Conservation (phyloP, 805 yeast genomes). For the Metschnikowia continentalis region DNA sequence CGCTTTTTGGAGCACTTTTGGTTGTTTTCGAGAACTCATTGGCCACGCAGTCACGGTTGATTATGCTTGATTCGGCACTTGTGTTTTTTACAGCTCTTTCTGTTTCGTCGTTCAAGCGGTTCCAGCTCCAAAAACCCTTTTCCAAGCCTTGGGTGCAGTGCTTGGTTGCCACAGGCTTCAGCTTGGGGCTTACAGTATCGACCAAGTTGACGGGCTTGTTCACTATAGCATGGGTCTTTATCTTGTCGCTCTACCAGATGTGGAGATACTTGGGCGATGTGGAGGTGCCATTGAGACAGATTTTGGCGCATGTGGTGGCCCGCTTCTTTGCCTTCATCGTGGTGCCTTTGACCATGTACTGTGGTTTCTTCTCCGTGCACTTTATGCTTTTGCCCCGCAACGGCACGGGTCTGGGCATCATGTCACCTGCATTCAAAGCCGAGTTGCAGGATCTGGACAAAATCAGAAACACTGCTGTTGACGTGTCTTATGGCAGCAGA, state of each 20-base stretch:
- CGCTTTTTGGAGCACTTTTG: constrained; percentile 49
- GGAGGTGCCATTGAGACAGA: constrained; percentile 32
- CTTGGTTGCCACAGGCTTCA: constrained; percentile 45
- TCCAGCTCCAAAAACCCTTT: constrained; percentile 45
- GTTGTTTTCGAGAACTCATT: constrained; percentile 62
- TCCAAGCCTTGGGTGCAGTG: constrained; percentile 49
- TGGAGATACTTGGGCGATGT: constrained; percentile 76
- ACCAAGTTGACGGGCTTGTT: constrained; percentile 70
- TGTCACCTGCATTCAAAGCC: constrained; percentile 67
- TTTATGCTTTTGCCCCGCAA: constrained; percentile 41
- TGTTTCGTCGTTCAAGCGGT: constrained; percentile 48
- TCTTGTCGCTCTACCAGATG: constrained; percentile 43
- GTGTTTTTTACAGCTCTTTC: constrained; percentile 46
- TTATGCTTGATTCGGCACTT: constrained; percentile 40
- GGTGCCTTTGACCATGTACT: constrained; percentile 58
- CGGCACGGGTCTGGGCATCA: constrained; percentile 58
- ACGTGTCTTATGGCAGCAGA: constrained; percentile 67
- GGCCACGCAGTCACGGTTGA: constrained; percentile 54
- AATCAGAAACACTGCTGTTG: constrained; percentile 46
- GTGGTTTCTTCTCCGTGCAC: constrained; percentile 55
- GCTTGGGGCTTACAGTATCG: constrained; percentile 54
- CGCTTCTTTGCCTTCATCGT: constrained; percentile 43
- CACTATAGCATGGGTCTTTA: constrained; percentile 62
- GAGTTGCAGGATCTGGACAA: constrained; percentile 43
- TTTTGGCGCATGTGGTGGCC: constrained; percentile 37